Base-by-base conservation (phyloP, 371 early-diverging fungal species). In the Mortierella sp. region DNA sequence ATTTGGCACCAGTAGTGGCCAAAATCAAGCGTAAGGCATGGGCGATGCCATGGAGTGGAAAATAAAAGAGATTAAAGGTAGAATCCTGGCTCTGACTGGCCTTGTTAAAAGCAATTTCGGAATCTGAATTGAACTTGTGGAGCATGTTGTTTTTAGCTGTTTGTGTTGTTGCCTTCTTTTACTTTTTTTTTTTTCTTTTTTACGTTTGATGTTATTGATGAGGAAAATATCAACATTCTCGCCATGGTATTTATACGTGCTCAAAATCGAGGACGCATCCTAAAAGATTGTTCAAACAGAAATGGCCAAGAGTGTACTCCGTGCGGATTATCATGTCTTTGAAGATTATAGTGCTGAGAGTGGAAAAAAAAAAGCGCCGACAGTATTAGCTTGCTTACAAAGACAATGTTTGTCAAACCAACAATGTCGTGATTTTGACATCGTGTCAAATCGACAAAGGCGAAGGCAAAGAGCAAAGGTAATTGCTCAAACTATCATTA, bases 31-130 rank as follows among this genome's bases (percentile, higher is more conserved):
- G 68, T 4, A 40, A 19, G 3, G 60, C 22, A 12, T 43, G 31
- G 5, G 68, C 60, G 12, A 53, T 17, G 3, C 68, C 68, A 51
- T 60, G 61, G 49, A 67, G 9, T 12, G 45, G 45, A 26, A 67
- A 59, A 53, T 67, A 67, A 22, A 34, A 23, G 49, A 67, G 34
- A 23, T 49, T 28, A n/a, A 67, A 67, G 15, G 56, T 55, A n/a
- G 37, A 37, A 19, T 65, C 65, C 28, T 40, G 32, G 15, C 43
- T 22, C 10, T 19, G 35, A 17, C 63, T 34, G 34, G 26, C 53
- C 12, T 35, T 51, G 53, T 63, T 63, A 23, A 63, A 63, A 42
- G 37, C 51, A 1, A 53, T 35, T 23, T 47, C 53, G 2, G 53
- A 15, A 53, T 53, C 26, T 22, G 53, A 53, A 12, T 9, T 23